Conservation (phyloP, 108 stramenopile species). For the Thalassiosira profunda region DNA sequence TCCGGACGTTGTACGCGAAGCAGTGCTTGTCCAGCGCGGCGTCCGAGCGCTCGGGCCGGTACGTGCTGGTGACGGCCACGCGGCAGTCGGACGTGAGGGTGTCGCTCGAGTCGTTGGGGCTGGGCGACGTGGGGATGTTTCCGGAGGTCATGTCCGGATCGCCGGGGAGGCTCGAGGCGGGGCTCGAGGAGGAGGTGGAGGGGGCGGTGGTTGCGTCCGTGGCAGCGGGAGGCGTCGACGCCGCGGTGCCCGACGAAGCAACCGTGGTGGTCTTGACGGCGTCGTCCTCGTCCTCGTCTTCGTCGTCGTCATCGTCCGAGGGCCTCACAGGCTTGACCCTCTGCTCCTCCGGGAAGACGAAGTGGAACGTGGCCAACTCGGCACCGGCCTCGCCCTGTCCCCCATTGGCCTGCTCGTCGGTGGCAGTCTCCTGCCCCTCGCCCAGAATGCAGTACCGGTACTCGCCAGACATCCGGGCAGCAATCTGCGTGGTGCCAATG, state of each 20-base stretch:
- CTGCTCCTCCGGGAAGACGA: constrained; percentile 89
- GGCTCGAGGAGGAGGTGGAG: constrained; percentile 19
- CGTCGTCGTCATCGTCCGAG: constrained; percentile 78
- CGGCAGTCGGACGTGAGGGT: constrained; percentile 71
- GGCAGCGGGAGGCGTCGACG: constrained; percentile 22
- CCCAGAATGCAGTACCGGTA: constrained; percentile 73
- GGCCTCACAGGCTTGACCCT: constrained; percentile 77
- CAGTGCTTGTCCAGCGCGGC: constrained; percentile 83
- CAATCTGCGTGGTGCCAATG: constrained; percentile 84
- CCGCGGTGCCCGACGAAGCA: constrained; percentile 23
- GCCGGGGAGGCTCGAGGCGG: constrained; percentile 77
- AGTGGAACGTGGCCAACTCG: constrained; percentile 81
- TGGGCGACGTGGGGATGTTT: constrained; percentile 45
- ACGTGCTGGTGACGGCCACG: constrained; percentile 84
- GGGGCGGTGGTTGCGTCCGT: constrained; percentile 16
- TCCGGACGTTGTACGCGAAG: constrained; percentile 94
- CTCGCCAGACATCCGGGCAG: constrained; percentile 87
- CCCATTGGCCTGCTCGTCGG: constrained; percentile 72
- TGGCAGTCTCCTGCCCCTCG: constrained; percentile 73
- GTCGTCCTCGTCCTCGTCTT: constrained; percentile 76
- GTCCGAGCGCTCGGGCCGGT: constrained; percentile 92
- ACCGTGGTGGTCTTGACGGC: constrained; percentile 20
- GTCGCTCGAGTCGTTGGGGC: constrained; percentile 74
- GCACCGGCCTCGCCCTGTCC: constrained; percentile 78
- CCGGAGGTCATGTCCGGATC: constrained; percentile 89